Conservation (phyloP, 2,329 filamentous ascomycete species). For the Lomentospora prolificans region DNA sequence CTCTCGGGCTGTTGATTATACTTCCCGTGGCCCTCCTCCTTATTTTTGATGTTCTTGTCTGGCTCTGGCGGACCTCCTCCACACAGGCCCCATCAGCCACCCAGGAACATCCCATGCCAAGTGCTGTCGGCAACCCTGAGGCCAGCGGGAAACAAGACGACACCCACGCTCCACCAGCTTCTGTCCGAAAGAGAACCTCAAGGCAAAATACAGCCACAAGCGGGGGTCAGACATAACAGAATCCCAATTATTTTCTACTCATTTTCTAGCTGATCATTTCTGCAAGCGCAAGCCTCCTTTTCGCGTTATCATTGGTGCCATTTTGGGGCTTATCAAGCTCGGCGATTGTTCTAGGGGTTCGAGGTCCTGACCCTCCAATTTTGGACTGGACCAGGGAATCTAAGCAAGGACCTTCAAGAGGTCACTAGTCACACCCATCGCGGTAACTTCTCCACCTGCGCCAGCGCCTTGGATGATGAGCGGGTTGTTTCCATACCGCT, state of each 20-base stretch:
- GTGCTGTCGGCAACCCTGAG: no score
- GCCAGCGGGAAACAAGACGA: neutral
- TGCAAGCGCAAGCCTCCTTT: no score
- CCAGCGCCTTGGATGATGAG: constrained; percentile 92
- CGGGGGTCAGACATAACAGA: no score
- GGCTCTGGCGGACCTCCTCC: constrained; percentile 37
- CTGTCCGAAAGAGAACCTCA: neutral
- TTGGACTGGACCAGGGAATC: no score
- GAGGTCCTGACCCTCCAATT: no score
- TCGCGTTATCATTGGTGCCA: neutral
- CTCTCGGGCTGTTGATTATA: constrained; percentile 30
- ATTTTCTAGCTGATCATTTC: no score
- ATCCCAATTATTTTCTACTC: no score
- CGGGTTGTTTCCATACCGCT: constrained; percentile 83
- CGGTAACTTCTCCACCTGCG: constrained; percentile 89
- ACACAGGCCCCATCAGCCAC: constrained; percentile 9
- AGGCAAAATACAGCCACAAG: neutral
- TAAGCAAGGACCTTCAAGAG: constrained; percentile 78
- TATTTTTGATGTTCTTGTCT: constrained; percentile 40
- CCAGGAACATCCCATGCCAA: constrained; percentile 11
- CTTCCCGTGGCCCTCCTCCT: constrained; percentile 38
- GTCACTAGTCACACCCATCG: constrained; percentile 95
- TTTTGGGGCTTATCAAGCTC: no score
- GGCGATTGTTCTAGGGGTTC: no score
- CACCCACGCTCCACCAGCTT: neutral